Evolutionary conservation across 73 alveolate genomes (phyloP), one percentile per base, ranked within the genome.

Genomic region (Paramecium sexaurelia): DNA sequence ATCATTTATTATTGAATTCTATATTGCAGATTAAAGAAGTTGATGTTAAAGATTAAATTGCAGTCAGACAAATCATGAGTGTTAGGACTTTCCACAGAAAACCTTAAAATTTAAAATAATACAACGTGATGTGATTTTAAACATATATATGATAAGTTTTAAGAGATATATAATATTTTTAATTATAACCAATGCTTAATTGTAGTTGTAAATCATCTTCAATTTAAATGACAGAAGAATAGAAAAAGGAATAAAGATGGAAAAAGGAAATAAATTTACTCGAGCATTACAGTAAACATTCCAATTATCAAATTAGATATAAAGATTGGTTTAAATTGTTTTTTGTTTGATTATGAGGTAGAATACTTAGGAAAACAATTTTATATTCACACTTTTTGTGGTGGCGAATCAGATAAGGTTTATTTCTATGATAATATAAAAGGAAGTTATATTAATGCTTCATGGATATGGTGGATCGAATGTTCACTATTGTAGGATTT

Each of bases 391-490:
- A 73, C 87, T n/a, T 73, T 73, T 73, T 20, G 55, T 73, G 87
- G 87, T 8, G 87, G 87, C 2, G 55, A 73, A n/a, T 39, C 55
- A 11, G 87, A 73, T 33, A 73, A 73, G 56, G 87, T 73, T 33
- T 11, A 11, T 29, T 36, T 73, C 5, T 8, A 73, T 33, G 9
- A 27, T 39, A 73, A 24, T 78, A 41, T 51, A 17, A 51, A 6
- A 78, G 90, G 75, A 39, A 29, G 24, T 78, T 5, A 15, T 45
- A 9, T 22, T 78, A 13, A 19, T 78, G 32, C 26, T 78, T 3
- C 90, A 37, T 41, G 90, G 90, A 1, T 78, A 78, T 33, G 68
- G 90, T 9, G 90, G 90, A 78, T 78, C 90, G 55, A 37, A 78
- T 43, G 73, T 78, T 78, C 90, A 78, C 7, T 78, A 40, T 43